Evolutionary conservation across 78 protist genomes (phyloP).

Genomic region (Tieghemostelium lacteum): DNA sequence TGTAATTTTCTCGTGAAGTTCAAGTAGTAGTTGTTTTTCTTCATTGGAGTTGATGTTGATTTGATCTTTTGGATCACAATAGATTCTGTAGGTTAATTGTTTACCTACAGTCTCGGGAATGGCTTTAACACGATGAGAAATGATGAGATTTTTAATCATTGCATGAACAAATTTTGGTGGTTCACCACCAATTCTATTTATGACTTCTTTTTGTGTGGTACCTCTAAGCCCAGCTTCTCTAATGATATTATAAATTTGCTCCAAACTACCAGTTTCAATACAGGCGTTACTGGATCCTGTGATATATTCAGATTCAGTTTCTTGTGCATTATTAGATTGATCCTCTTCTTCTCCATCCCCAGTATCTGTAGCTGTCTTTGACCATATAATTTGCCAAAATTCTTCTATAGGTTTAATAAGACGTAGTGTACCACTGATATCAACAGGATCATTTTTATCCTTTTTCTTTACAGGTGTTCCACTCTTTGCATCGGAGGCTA

Average conservation of each 20-base stretch:
- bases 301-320: neutral
- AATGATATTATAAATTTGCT: constrained; percentile 5
- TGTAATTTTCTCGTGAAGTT: neutral
- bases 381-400: too few relatives aligned
- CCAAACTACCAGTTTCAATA: neutral
- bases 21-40: neutral
- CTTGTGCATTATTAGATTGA: neutral
- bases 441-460: neutral
- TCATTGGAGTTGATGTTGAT: neutral
- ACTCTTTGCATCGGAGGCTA: too few relatives aligned
- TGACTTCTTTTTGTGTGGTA: constrained; percentile 12
- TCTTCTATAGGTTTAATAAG: neutral
- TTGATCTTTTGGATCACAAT: neutral
- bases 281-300: neutral
- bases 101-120: constrained; percentile 11
- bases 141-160: neutral
- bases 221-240: neutral
- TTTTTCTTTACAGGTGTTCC: neutral
- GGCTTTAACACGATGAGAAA: neutral
- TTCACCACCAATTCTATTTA: neutral
- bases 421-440: too few relatives aligned
- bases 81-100: constrained; percentile 14
- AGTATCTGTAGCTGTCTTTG: neutral
- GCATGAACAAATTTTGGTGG: neutral
- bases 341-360: neutral